Conservation (phyloP, 1,284 basidiomycete species). For the Stereum hirsutum region DNA sequence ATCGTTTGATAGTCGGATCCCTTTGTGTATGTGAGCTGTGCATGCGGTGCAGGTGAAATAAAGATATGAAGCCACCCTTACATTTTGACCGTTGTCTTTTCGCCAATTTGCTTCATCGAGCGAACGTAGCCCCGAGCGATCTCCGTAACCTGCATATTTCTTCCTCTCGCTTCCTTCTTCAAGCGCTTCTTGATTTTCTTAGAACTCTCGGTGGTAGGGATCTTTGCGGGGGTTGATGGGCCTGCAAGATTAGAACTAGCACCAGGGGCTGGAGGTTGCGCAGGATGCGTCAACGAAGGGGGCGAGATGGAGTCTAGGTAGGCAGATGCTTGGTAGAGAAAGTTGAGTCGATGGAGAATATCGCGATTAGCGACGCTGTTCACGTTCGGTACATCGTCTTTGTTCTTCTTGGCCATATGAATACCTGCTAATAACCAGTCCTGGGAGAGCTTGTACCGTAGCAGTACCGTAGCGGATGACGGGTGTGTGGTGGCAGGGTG, state of each 20-base stretch:
- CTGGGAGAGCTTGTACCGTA: too few relatives aligned
- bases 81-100: conserved; percentile 71
- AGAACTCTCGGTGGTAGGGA: neutral
- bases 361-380: conserved; percentile 56
- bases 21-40: conserved; percentile 30
- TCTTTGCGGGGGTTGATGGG: neutral
- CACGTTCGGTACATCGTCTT: conserved; percentile 46
- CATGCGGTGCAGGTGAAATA: neutral
- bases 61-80: conserved; percentile 23
- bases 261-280: neutral
- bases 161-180: conserved; percentile 19
- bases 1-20: conserved; percentile 72
- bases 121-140: conserved; percentile 54
- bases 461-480: too few relatives aligned
- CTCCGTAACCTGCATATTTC: conserved; percentile 29
- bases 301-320: conserved; percentile 41
- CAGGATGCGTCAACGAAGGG: conserved; percentile 1
- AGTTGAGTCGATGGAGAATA: conserved; percentile 73
- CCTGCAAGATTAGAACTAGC: too few relatives aligned
- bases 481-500: too few relatives aligned
- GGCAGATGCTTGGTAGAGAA: conserved; percentile 73
- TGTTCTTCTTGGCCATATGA: conserved; percentile 66
- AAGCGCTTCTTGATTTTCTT: conserved; percentile 13
- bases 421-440: too few relatives aligned
- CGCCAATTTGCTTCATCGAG: conserved; percentile 61